Percentiles rank a stretch among this genome's conserved stretches.
These are phyloP conservation scores for Aspergillus bridgeri DNA, from an alignment of 495 filamentous ascomycete species.

Conservation along the genomic window DNA sequence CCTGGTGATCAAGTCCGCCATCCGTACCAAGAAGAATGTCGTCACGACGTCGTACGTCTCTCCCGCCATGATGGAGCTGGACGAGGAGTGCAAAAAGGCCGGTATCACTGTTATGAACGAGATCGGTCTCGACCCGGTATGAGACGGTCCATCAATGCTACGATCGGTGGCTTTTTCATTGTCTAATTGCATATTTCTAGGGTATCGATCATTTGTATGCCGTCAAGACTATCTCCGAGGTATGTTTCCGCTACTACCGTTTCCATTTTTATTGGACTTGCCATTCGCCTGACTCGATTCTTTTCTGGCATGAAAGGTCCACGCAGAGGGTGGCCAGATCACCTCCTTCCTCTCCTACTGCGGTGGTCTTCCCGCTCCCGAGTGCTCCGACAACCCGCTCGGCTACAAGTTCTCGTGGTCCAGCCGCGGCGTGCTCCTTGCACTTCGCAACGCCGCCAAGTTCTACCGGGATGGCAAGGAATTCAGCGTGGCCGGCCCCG, in stretches of 20 bases:
- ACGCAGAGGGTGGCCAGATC: constrained; percentile 83
- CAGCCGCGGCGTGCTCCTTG: constrained; percentile 81
- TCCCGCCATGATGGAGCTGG: constrained; percentile 87
- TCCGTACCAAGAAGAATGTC: constrained; percentile 88
- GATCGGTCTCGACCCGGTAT: constrained; percentile 69
- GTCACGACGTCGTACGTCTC: constrained; percentile 96
- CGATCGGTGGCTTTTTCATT: background rate
- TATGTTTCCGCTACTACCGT: constrained; percentile 21
- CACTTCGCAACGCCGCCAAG: constrained; percentile 78
- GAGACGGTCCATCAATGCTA: background rate
- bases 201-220: constrained; percentile 82
- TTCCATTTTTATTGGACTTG: background rate
- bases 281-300: background rate
- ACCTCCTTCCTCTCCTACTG: constrained; percentile 81
- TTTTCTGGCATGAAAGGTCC: constrained; percentile 32
- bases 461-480: constrained; percentile 78
- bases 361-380: constrained; percentile 80
- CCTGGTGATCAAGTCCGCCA: constrained; percentile 88
- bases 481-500: constrained; percentile 54
- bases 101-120: constrained; percentile 99
- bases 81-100: constrained; percentile 77
- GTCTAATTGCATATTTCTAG: constrained; percentile 5
- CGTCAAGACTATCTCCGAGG: constrained; percentile 81
- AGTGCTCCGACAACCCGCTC: constrained; percentile 83
- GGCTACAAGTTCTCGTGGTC: constrained; percentile 96